Percentiles rank a stretch among this genome's conserved stretches.
phyloP scores from a whole-genome alignment of 371 early-diverging fungal genomes.

The Nosema granulosis region DNA sequence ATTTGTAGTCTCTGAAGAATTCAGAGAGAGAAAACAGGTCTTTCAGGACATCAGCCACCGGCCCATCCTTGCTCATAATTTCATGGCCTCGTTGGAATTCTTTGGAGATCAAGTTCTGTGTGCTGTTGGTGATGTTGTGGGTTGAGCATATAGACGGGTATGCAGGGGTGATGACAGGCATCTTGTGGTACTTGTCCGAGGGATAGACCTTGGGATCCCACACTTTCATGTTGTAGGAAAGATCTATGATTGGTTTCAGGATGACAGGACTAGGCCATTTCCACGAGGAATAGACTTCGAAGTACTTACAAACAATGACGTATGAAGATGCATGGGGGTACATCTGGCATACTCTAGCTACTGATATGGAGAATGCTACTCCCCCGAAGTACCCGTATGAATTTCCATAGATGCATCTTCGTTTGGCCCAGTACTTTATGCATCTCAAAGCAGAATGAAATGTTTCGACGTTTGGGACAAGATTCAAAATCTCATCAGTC shows the following conservation, averaged over 20 bases:
- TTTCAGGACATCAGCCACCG: constrained; percentile 67
- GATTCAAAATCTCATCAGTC: constrained; percentile 87
- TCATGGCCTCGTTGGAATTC: constrained; percentile 71
- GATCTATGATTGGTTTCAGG: constrained; percentile 81
- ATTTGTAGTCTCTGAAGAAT: constrained; percentile 81
- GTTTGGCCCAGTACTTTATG: constrained; percentile 97
- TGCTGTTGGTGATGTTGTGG: constrained; percentile 89
- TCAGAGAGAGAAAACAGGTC: constrained; percentile 76
- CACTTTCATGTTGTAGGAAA: constrained; percentile 79
- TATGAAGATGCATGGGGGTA: constrained; percentile 87
- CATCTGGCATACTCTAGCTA: constrained; percentile 90
- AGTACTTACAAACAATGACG: constrained; percentile 79
- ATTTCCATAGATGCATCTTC: constrained; percentile 84
- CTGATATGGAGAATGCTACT: constrained; percentile 96
- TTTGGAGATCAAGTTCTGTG: constrained; percentile 74
- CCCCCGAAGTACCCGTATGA: constrained; percentile 97
- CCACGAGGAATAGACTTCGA: constrained; percentile 82
- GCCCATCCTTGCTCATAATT: constrained; percentile 43
- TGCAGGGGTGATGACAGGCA: constrained; percentile 99
- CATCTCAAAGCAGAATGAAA: constrained; percentile 85
- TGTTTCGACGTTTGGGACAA: constrained; percentile 81
- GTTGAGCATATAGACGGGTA: constrained; percentile 99
- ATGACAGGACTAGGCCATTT: constrained; percentile 93
- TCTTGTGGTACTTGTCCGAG: constrained; percentile 79
- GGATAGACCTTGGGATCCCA: constrained; percentile 93